These are phyloP conservation scores for Blyttiomyces sp. DNA, from an alignment of 371 early-diverging fungal species.

Conservation along the genomic window DNA sequence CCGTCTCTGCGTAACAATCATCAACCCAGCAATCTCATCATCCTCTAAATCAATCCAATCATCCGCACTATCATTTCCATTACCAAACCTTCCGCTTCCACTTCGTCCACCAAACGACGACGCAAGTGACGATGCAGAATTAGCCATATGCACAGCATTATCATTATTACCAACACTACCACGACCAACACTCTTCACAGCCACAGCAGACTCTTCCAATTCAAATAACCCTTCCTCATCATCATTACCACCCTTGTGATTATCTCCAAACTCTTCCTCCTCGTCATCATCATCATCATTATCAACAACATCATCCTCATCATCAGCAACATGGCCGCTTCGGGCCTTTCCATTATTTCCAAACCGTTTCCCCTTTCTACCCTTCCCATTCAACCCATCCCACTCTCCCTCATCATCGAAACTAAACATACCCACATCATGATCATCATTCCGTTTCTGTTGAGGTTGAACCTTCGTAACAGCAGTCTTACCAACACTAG, in stretches of 20 bases:
- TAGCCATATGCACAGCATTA: background rate
- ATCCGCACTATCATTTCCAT: too few relatives aligned
- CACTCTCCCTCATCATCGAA: slow-evolving; percentile 27
- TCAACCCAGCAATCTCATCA: slow-evolving; percentile 78
- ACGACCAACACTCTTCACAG: background rate
- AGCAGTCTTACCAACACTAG: too few relatives aligned
- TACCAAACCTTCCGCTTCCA: slow-evolving; percentile 15
- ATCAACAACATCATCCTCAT: background rate
- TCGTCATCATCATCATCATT: slow-evolving; percentile 14
- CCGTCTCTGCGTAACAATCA: slow-evolving; percentile 87
- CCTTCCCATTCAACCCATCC: slow-evolving; percentile 1
- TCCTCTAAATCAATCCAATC: slow-evolving; percentile 70
- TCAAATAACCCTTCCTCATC: slow-evolving; percentile 25
- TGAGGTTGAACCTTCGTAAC: background rate
- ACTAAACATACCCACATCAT: slow-evolving; percentile 6
- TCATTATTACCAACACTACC: background rate
- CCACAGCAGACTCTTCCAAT: slow-evolving; percentile 21
- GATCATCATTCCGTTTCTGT: background rate
- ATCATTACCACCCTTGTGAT: background rate
- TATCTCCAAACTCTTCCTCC: slow-evolving; percentile 5
- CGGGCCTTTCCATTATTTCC: background rate
- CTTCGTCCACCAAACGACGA: slow-evolving; percentile 8
- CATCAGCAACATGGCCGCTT: slow-evolving; percentile 2
- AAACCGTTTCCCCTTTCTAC: background rate
- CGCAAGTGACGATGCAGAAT: slow-evolving; percentile 1